Percentiles rank a stretch among this genome's conserved stretches.
Evolutionary conservation across 75 land plant genomes (phyloP).

Genomic region (Picea sitchensis): DNA sequence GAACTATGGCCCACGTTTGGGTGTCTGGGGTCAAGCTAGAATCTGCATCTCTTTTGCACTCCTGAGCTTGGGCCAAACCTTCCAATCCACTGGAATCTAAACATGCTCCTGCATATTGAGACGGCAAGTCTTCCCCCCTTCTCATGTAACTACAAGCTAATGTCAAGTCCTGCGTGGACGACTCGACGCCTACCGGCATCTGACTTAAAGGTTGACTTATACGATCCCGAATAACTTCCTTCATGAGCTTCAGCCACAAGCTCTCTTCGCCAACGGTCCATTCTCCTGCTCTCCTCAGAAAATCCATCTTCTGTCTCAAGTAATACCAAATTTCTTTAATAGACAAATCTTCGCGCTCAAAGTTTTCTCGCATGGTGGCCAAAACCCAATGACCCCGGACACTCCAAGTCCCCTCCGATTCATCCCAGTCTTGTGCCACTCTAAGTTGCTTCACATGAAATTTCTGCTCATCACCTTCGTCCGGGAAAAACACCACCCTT

Average conservation of each 20-base stretch:
- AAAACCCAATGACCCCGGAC: conserved; percentile 57
- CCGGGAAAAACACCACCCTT: conserved; percentile 64
- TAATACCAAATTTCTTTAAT: conserved; percentile 62
- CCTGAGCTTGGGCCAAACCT: background rate
- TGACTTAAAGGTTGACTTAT: conserved; percentile 2
- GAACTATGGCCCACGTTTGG: background rate
- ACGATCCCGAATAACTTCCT: conserved; percentile 16
- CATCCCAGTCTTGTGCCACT: conserved; percentile 71
- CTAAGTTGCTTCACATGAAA: conserved; percentile 29
- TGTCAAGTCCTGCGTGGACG: background rate
- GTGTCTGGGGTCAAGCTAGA: background rate
- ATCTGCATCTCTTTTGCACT: background rate
- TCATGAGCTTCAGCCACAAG: conserved; percentile 28
- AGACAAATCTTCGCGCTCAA: conserved; percentile 20
- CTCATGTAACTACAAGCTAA: background rate
- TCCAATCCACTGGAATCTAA: background rate
- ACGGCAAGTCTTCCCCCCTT: background rate
- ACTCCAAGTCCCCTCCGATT: conserved; percentile 48
- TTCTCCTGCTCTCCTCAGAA: conserved; percentile 11
- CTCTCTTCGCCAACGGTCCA: conserved; percentile 26
- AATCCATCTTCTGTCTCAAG: conserved; percentile 17
- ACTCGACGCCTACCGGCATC: background rate
- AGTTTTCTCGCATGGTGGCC: conserved; percentile 27
- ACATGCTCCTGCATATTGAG: background rate
- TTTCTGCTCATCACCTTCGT: conserved; percentile 52